These are phyloP conservation scores for Penicillium canariense DNA, from an alignment of 495 filamentous ascomycete species.

Conservation along the genomic window DNA sequence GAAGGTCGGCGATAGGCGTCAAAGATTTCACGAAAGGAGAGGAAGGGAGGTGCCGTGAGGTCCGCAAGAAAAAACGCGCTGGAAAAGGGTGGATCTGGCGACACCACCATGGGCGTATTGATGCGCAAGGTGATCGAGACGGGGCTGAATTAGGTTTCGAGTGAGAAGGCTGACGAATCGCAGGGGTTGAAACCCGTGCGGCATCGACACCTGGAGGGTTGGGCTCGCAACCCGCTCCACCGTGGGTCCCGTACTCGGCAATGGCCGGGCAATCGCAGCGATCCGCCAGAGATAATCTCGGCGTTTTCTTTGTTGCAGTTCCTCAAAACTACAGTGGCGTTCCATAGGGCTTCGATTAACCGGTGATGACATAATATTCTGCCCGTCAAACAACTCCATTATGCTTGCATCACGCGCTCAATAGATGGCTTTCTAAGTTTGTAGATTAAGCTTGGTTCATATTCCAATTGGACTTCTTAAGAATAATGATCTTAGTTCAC, in stretches of 20 bases:
- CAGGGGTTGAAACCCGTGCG: not conserved
- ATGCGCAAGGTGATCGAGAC: not conserved
- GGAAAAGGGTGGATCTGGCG: not conserved
- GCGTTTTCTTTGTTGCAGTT: too few species aligned
- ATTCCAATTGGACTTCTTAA: too few species aligned
- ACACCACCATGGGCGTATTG: not conserved
- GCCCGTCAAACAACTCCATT: too few species aligned
- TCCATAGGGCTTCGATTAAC: too few species aligned
- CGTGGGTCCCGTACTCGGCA: slow-evolving; percentile 3
- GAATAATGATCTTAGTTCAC: too few species aligned
- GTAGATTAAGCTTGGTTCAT: too few species aligned
- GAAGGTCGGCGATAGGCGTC: not conserved
- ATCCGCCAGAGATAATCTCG: too few species aligned
- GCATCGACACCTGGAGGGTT: slow-evolving; percentile 3
- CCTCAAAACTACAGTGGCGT: too few species aligned
- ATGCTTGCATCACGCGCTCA: too few species aligned
- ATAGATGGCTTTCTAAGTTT: too few species aligned
- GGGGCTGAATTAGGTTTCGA: slow-evolving; percentile 7
- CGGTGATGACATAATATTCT: too few species aligned
- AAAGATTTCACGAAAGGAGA: not conserved
- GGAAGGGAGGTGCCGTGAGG: not conserved
- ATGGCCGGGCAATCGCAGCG: too few species aligned
- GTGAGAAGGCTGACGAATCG: slow-evolving; percentile 3
- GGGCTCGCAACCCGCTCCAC: not conserved
- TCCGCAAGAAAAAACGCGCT: not conserved